phyloP scores from a whole-genome alignment of 495 filamentous ascomycete genomes.

The Parathielavia appendiculata region DNA sequence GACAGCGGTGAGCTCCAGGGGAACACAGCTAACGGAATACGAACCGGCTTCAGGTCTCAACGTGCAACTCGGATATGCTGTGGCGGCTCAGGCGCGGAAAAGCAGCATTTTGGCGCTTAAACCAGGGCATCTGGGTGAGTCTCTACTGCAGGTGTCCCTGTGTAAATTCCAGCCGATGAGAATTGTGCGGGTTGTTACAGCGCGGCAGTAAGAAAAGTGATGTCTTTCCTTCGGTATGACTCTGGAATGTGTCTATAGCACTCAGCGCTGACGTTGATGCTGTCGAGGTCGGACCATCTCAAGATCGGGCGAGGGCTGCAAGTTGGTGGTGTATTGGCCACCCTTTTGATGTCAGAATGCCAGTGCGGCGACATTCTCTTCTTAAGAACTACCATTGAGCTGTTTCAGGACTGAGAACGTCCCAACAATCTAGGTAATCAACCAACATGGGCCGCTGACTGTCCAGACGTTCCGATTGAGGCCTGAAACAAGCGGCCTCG shows the following conservation, averaged over 20 bases:
- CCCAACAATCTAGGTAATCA: background rate
- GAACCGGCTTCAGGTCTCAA: background rate
- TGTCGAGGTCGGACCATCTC: background rate
- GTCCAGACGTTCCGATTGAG: background rate
- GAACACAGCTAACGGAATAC: background rate
- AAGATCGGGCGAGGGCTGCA: background rate
- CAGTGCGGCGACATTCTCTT: too few species aligned
- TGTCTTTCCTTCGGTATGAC: too few species aligned
- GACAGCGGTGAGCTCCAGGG: background rate
- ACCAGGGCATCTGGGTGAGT: too few species aligned
- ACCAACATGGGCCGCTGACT: background rate
- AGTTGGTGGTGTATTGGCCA: too few species aligned
- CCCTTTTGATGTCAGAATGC: too few species aligned
- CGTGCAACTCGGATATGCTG: background rate
- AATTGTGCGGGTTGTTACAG: background rate
- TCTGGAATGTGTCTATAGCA: background rate
- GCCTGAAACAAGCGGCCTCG: conserved; percentile 12
- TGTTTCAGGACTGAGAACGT: too few species aligned
- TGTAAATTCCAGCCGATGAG: background rate
- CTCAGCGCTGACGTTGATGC: background rate
- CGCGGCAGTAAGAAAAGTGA: background rate
- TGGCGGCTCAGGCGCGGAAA: background rate
- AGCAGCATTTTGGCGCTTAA: background rate
- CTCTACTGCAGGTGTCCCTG: too few species aligned
- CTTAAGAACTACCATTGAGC: too few species aligned